These are phyloP conservation scores for Naegleria fowleri DNA, from an alignment of 208 protist genomes.

Conservation along the genomic window DNA sequence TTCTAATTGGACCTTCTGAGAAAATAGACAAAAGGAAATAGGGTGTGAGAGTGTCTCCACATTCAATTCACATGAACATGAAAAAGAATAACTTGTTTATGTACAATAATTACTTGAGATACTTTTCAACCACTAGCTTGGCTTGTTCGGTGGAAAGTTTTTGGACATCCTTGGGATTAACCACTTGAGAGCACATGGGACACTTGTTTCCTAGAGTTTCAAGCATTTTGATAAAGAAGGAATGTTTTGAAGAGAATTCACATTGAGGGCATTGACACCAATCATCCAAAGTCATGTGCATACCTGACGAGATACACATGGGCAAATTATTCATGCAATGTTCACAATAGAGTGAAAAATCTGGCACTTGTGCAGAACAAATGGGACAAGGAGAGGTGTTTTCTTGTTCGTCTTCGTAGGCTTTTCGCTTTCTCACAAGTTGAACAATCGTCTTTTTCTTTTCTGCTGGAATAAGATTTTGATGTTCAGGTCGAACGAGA, in stretches of 20 bases:
- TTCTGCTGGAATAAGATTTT: conserved; percentile 77
- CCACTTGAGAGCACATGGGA: background rate
- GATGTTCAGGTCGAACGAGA: conserved; percentile 88
- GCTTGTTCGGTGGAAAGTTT: background rate
- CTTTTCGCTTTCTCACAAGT: conserved; percentile 72
- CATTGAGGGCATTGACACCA: conserved; percentile 78
- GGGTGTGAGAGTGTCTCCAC: no score
- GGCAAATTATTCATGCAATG: conserved; percentile 86
- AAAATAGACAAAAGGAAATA: no score
- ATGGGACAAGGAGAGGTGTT: conserved; percentile 77
- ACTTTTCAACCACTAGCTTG: background rate
- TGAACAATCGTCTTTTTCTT: conserved; percentile 90
- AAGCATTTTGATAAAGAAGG: conserved; percentile 60
- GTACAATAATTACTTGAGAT: background rate
- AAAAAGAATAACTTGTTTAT: no score
- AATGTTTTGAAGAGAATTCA: conserved; percentile 75
- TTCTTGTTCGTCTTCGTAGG: conserved; percentile 48
- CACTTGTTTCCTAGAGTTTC: background rate
- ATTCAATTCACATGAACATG: no score
- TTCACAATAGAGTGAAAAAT: conserved; percentile 83
- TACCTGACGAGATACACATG: conserved; percentile 86
- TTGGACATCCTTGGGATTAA: background rate
- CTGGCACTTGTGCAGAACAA: conserved; percentile 70
- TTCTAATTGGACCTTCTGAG: no score
- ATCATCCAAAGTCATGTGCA: conserved; percentile 65